A percentile compares a stretch with the other conserved stretches of the same genome.
Evolutionary conservation across 768 basidiomycete genomes (phyloP).

Genomic region (Russula sp.): DNA sequence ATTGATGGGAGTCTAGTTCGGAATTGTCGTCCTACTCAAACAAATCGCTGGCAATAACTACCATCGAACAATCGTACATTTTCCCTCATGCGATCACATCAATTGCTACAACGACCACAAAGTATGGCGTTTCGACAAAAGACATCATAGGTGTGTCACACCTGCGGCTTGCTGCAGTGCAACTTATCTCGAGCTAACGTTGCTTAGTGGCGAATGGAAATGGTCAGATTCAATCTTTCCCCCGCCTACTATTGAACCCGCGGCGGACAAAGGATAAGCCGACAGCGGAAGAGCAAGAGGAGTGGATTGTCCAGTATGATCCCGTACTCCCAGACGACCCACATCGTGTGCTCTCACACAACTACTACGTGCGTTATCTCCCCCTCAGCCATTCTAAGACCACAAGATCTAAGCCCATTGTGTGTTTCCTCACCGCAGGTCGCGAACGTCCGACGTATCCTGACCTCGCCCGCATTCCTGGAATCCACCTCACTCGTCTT

Average conservation of each 20-base stretch:
- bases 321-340: constrained; percentile 69
- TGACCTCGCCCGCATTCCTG: constrained; percentile 76
- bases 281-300: constrained; percentile 74
- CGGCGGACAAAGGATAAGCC: constrained; percentile 74
- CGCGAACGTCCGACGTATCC: constrained; percentile 56
- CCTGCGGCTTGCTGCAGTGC: background rate
- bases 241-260: constrained; percentile 72
- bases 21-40: constrained; percentile 52
- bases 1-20: constrained; percentile 34
- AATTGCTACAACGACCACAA: constrained; percentile 71
- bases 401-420: background rate
- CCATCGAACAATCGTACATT: constrained; percentile 63
- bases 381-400: background rate
- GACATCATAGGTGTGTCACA: constrained; percentile 75
- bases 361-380: constrained; percentile 41
- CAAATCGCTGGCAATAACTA: constrained; percentile 46
- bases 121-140: constrained; percentile 81
- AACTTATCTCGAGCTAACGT: background rate
- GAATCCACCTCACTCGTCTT: constrained; percentile 92
- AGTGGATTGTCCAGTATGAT: constrained; percentile 82
- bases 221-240: constrained; percentile 68
- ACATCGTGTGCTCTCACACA: constrained; percentile 49
- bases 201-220: constrained; percentile 67
- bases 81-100: constrained; percentile 65
- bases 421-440: constrained; percentile 43